Percentiles rank a stretch among this genome's conserved stretches.
Evolutionary conservation across 139 green algal species (phyloP).

Genomic region (Chlorella sp.): DNA sequence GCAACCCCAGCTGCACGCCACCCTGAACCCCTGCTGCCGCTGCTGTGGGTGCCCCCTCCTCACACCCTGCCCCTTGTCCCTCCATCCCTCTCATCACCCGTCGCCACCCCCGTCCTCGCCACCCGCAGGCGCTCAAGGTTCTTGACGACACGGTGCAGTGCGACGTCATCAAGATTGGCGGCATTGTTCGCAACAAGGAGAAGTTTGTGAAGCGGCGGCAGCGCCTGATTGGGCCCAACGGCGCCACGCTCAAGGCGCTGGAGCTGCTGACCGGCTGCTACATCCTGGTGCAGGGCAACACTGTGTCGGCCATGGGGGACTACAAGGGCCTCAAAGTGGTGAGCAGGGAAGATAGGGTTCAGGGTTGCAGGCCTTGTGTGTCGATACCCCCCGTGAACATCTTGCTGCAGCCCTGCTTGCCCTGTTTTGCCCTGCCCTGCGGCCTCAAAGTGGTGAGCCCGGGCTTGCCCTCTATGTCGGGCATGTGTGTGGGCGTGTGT

Average conservation of each 20-base stretch:
- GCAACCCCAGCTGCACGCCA: too few species aligned
- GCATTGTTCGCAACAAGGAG: slow-evolving; percentile 95
- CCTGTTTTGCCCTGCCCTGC: too few species aligned
- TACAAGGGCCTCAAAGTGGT: slow-evolving; percentile 94
- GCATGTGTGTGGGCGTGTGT: too few species aligned
- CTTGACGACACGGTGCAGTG: slow-evolving; percentile 94
- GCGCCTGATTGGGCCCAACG: slow-evolving; percentile 95
- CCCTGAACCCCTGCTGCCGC: too few species aligned
- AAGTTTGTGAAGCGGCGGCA: slow-evolving; percentile 98
- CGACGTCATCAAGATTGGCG: slow-evolving; percentile 99
- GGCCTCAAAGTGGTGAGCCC: too few species aligned
- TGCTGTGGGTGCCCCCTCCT: neutral
- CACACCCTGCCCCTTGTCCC: neutral
- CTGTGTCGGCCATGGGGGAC: slow-evolving; percentile 94
- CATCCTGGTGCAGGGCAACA: slow-evolving; percentile 97
- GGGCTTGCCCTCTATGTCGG: too few species aligned
- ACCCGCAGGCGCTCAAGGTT: slow-evolving; percentile 90
- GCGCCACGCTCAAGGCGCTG: slow-evolving; percentile 97
- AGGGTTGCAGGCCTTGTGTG: too few species aligned
- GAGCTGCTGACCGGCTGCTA: slow-evolving; percentile 99
- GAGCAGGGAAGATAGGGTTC: too few species aligned
- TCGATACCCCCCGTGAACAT: too few species aligned
- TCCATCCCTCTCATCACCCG: too few species aligned
- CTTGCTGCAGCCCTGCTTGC: too few species aligned
- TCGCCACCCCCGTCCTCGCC: neutral